Evolutionary conservation across 768 basidiomycete species (phyloP).

Genomic region (Boletus subcaerulescens): DNA sequence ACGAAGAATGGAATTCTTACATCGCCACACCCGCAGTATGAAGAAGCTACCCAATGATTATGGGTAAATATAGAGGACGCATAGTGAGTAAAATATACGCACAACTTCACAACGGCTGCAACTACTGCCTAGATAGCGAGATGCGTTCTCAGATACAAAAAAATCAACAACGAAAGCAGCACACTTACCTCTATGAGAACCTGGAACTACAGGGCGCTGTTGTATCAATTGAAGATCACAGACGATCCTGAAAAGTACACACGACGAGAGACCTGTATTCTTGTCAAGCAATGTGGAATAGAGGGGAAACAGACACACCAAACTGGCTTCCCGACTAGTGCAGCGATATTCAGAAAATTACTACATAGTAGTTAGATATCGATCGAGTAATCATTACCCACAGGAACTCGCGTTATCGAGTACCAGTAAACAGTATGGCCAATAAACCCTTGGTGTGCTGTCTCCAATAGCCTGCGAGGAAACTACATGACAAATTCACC

Average conservation of each 20-base stretch:
- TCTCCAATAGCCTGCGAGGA: slow-evolving; percentile 42
- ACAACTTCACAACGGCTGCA: slow-evolving; percentile 57
- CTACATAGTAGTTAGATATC: slow-evolving; percentile 26
- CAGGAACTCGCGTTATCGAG: slow-evolving; percentile 45
- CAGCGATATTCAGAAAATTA: slow-evolving; percentile 38
- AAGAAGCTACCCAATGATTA: slow-evolving; percentile 42
- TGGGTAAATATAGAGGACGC: neutral
- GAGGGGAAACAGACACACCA: slow-evolving; percentile 31
- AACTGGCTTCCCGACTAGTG: slow-evolving; percentile 38
- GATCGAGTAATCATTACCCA: neutral
- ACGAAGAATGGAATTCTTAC: slow-evolving; percentile 32
- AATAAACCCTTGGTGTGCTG: slow-evolving; percentile 49
- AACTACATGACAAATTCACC: neutral
- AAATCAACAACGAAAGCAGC: neutral
- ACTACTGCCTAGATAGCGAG: slow-evolving; percentile 42
- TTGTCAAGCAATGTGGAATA: slow-evolving; percentile 11
- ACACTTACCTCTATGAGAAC: slow-evolving; percentile 36
- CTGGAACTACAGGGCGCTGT: slow-evolving; percentile 37
- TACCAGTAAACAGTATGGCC: slow-evolving; percentile 55
- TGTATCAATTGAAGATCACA: slow-evolving; percentile 1
- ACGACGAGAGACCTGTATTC: slow-evolving; percentile 48
- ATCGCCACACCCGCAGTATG: slow-evolving; percentile 61
- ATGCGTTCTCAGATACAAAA: slow-evolving; percentile 2
- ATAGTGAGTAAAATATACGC: slow-evolving; percentile 15
- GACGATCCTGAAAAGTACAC: slow-evolving; percentile 21